These are phyloP conservation scores for Ophiostoma australiae DNA, from an alignment of 2,329 filamentous ascomycete genomes.

Conservation along the genomic window DNA sequence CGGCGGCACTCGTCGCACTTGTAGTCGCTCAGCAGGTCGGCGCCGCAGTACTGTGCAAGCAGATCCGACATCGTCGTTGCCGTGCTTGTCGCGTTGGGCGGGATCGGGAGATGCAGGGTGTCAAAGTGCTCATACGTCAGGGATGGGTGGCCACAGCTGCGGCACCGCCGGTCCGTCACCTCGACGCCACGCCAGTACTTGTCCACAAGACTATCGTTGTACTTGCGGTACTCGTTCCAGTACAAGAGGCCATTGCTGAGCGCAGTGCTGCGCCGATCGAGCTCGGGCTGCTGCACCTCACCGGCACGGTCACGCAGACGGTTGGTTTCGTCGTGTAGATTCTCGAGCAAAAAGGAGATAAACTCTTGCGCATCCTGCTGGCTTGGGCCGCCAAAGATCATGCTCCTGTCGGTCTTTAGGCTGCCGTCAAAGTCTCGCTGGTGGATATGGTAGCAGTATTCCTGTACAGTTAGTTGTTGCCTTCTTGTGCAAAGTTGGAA, in stretches of 20 bases:
- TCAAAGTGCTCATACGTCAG: conserved; percentile 47
- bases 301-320: conserved; percentile 40
- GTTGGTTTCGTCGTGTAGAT: conserved; percentile 84
- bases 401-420: conserved; percentile 36
- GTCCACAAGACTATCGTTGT: conserved; percentile 71
- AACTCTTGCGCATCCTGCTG: conserved; percentile 95
- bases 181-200: conserved; percentile 75
- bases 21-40: conserved; percentile 63
- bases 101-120: conserved; percentile 48
- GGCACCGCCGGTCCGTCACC: conserved; percentile 65
- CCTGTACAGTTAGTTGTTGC: conserved; percentile 36
- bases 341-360: conserved; percentile 73
- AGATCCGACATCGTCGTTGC: conserved; percentile 53
- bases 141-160: conserved; percentile 48
- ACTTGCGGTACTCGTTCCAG: conserved; percentile 66
- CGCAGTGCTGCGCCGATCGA: conserved; percentile 31
- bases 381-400: conserved; percentile 61
- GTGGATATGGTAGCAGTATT: conserved; percentile 62
- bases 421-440: conserved; percentile 32
- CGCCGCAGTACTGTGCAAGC: conserved; percentile 62
- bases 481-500: background rate
- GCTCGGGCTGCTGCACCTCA: conserved; percentile 29
- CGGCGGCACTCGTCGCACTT: conserved; percentile 71
- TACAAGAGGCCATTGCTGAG: conserved; percentile 62
- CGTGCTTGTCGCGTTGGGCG: conserved; percentile 26